A percentile compares a stretch with the other conserved stretches of the same genome.
These are phyloP conservation scores for Beverwykella pulmonaria DNA, from an alignment of 495 filamentous ascomycete species.

Conservation along the genomic window DNA sequence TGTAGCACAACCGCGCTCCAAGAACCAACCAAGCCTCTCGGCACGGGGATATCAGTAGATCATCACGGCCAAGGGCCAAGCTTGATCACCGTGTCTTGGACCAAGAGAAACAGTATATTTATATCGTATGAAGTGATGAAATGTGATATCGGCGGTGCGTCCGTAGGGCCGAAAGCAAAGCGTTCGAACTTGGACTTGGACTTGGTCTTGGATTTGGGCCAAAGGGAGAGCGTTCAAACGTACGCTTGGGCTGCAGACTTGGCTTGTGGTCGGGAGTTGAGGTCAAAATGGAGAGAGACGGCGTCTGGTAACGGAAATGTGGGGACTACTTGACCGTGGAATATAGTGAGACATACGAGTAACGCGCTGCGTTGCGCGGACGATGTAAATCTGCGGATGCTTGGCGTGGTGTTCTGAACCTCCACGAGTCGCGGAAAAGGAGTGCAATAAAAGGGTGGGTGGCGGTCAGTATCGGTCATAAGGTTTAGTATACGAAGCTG, in stretches of 20 bases:
- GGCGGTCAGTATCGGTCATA: no score
- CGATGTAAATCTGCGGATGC: background rate
- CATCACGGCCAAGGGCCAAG: constrained; percentile 13
- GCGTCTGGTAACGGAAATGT: background rate
- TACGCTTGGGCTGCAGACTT: no score
- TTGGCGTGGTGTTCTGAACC: background rate
- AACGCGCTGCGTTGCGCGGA: no score
- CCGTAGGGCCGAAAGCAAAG: background rate
- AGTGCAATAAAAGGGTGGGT: background rate
- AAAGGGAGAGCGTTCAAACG: no score
- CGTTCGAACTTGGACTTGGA: no score
- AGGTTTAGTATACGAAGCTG: no score
- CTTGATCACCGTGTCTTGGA: constrained; percentile 8
- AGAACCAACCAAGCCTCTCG: background rate
- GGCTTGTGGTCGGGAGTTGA: no score
- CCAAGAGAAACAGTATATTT: background rate
- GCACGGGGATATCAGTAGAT: constrained; percentile 1
- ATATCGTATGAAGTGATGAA: background rate
- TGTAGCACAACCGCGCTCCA: background rate
- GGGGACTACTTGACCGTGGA: background rate
- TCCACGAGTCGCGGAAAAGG: background rate
- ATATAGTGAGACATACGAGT: no score
- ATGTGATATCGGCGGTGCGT: background rate
- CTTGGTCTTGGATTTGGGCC: background rate
- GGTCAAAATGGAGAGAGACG: no score